These are phyloP conservation scores for Fraxinus baroniana DNA, from an alignment of 305 asterid genomes.

Conservation along the genomic window DNA sequence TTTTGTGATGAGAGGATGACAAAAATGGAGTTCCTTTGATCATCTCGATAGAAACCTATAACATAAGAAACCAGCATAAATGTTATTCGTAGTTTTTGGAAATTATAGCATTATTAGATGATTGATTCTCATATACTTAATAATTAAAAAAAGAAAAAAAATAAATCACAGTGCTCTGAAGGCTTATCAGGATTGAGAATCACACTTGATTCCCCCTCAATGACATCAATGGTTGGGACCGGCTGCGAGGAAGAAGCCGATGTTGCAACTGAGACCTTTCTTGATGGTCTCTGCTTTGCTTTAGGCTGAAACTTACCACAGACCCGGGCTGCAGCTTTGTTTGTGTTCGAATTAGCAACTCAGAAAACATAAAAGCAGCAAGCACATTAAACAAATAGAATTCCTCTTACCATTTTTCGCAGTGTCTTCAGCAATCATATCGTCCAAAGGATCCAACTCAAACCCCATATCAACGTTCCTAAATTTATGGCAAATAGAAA, in stretches of 20 bases:
- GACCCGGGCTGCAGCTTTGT: constrained; percentile 42
- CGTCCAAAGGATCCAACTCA: constrained; percentile 36
- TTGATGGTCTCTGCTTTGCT: constrained; percentile 40
- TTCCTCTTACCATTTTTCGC: constrained; percentile 31
- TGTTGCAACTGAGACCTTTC: constrained; percentile 30
- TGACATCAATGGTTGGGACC: constrained; percentile 28
- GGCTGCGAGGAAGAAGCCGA: constrained; percentile 36
- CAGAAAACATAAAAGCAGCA: not conserved
- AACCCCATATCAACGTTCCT: constrained; percentile 29
- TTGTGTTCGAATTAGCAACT: not conserved
- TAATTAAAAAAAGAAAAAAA: constrained; percentile 1
- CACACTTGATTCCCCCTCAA: constrained; percentile 23
- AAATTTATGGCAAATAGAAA: not conserved
- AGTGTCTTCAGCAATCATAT: constrained; percentile 29
- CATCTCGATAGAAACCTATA: constrained; percentile 26
- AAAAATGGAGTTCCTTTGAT: constrained; percentile 15
- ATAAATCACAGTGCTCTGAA: constrained; percentile 37
- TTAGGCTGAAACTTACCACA: constrained; percentile 69
- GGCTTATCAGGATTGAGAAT: constrained; percentile 25
- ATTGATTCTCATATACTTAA: not conserved
- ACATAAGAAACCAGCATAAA: not conserved
- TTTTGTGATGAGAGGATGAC: constrained; percentile 21
- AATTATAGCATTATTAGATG: not conserved
- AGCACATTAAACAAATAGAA: not conserved
- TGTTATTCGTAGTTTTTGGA: not conserved